Evolutionary conservation across 2,329 filamentous ascomycete genomes (phyloP), one percentile per base, ranked within the genome.

Genomic region (Cytospora piceae): DNA sequence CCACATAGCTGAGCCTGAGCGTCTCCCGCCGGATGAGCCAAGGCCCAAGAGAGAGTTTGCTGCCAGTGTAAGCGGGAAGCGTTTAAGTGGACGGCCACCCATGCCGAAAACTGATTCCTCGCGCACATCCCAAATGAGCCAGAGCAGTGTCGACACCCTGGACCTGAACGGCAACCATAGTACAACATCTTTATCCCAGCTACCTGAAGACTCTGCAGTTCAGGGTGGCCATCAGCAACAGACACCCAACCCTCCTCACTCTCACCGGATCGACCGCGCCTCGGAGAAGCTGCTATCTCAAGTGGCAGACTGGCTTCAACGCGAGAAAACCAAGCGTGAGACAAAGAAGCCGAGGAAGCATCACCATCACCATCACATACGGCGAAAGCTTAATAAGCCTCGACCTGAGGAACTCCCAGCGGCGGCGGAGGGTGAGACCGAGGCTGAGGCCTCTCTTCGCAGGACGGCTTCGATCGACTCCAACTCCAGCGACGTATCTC

Each of bases 261-360:
- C 61, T 27, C 60, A 59, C 31, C 73, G 72, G 52, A 61, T 75
- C 27, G 78, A 81, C 62, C 70, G 73, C 32, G 72, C 74, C 51
- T 81, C 81, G 61, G 81, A 88, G 70, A 85, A 82, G 69, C 77
- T 96, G 9, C 78, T 95, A 32, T 83, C 88, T 24, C 92, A 96
- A 73, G 88, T 97, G 17, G 84, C 86, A 31, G 87, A 92, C 70
- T 98, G 94, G 94, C 80, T 97, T 49, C 87, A 94, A 71, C 86
- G 89, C 58, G 93, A 97, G 77, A 90, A 89, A 73, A 78, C 82
- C 37, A 91, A 90, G 75, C 87, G 87, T 71, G 83, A 84, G 49
- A 77, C 82, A 12, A 82, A 83, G 59, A 87, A 83, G 73, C 76
- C 80, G 73, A 83, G 73, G 70, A 81, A 77, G 75, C 72, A 80